These are phyloP conservation scores for Leptographium flavum DNA, from an alignment of 2,329 filamentous ascomycete species.

Conservation along the genomic window DNA sequence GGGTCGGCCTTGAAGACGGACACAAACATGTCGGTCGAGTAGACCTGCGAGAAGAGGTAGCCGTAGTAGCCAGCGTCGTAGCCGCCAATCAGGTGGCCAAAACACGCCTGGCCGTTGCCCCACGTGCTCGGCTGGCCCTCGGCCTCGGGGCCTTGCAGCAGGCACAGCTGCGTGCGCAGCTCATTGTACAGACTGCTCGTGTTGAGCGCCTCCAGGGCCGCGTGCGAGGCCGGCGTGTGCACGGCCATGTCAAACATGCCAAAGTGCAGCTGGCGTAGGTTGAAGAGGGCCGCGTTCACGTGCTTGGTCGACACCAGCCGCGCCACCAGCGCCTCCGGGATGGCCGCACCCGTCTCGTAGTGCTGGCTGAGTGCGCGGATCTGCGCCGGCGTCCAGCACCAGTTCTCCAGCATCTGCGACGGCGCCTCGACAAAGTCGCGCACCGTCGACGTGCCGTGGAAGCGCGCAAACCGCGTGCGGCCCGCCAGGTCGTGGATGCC, in stretches of 20 bases:
- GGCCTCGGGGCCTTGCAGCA: slow-evolving; percentile 60
- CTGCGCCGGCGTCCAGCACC: slow-evolving; percentile 56
- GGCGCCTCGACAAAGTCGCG: slow-evolving; percentile 60
- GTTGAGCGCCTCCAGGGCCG: slow-evolving; percentile 51
- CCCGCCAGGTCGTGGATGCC: slow-evolving; percentile 57
- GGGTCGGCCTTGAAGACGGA: slow-evolving; percentile 63
- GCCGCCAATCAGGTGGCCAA: slow-evolving; percentile 70
- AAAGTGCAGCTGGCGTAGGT: slow-evolving; percentile 65
- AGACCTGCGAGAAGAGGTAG: slow-evolving; percentile 62
- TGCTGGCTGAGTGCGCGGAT: slow-evolving; percentile 56
- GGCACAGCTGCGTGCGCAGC: slow-evolving; percentile 55
- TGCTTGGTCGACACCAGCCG: slow-evolving; percentile 66
- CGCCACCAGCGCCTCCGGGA: slow-evolving; percentile 60
- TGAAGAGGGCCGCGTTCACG: slow-evolving; percentile 67
- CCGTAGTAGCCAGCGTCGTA: slow-evolving; percentile 80
- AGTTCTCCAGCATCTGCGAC: slow-evolving; percentile 62
- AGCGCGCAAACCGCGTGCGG: slow-evolving; percentile 47
- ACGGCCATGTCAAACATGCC: slow-evolving; percentile 76
- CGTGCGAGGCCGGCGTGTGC: slow-evolving; percentile 56
- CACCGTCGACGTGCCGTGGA: slow-evolving; percentile 53
- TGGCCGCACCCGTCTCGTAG: slow-evolving; percentile 54
- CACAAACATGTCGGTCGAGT: slow-evolving; percentile 78
- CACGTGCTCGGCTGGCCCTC: slow-evolving; percentile 46
- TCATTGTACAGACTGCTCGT: slow-evolving; percentile 56
- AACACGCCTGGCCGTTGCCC: slow-evolving; percentile 67